phyloP scores from a whole-genome alignment of 371 early-diverging fungal species.

The Dentiscutata heterogama region DNA sequence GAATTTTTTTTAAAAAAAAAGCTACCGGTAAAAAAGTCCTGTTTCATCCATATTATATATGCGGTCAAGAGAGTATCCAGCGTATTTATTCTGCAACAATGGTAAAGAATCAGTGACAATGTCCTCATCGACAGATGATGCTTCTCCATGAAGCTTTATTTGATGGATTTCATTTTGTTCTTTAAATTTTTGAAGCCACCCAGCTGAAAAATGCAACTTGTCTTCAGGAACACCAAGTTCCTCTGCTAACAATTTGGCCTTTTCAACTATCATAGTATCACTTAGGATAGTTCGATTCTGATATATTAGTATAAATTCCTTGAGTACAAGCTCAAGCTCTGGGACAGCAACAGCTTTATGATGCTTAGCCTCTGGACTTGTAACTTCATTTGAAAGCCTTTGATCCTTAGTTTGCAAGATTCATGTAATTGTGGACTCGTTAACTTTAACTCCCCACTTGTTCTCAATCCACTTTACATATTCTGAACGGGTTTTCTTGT shows the following conservation, averaged over 20 bases:
- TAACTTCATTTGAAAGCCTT: conserved; percentile 29
- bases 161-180: conserved; percentile 22
- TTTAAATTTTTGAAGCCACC: conserved; percentile 37
- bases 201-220: conserved; percentile 10
- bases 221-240: conserved; percentile 37
- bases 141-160: conserved; percentile 29
- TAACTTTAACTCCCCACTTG: conserved; percentile 29
- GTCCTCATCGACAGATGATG: conserved; percentile 1
- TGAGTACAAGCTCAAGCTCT: conserved; percentile 32
- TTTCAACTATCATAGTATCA: conserved; percentile 41
- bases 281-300: conserved; percentile 23
- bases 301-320: conserved; percentile 32
- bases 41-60: conserved; percentile 44
- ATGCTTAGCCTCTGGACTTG: conserved; percentile 14
- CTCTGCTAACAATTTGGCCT: conserved; percentile 28
- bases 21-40: conserved; percentile 6
- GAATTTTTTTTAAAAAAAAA: not conserved
- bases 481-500: not conserved
- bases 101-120: conserved; percentile 8
- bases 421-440: conserved; percentile 27
- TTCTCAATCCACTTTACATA: conserved; percentile 30
- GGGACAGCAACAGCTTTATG: conserved; percentile 32
- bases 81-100: conserved; percentile 24
- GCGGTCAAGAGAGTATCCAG: conserved; percentile 3
- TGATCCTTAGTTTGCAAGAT: conserved; percentile 21